phyloP scores from a whole-genome alignment of 768 basidiomycete genomes.

The Tulasnella sp. region DNA sequence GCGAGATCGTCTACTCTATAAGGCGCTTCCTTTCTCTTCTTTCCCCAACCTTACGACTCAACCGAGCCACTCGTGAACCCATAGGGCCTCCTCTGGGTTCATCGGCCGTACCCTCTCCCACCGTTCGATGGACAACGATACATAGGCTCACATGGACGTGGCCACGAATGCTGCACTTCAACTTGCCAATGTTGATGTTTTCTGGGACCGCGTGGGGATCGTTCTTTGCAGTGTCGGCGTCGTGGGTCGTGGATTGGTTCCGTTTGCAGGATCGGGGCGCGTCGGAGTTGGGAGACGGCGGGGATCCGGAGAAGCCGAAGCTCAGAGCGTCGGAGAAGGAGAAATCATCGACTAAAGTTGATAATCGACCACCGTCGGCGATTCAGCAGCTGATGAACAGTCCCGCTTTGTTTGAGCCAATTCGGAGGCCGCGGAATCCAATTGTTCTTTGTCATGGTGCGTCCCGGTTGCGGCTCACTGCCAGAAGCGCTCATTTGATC shows the following conservation, averaged over 20 bases:
- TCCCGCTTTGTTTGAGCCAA: slow-evolving; percentile 76
- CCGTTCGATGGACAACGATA: not conserved
- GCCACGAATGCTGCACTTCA: not conserved
- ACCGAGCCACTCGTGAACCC: not conserved
- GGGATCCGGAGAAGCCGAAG: not conserved
- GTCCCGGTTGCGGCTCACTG: slow-evolving; percentile 21
- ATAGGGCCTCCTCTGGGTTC: not conserved
- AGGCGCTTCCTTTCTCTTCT: not conserved
- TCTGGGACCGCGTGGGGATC: slow-evolving; percentile 3
- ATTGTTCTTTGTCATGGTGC: slow-evolving; percentile 97
- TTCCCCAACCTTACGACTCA: not conserved
- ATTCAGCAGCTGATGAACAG: slow-evolving; percentile 62
- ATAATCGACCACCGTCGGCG: not conserved
- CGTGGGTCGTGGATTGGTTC: slow-evolving; percentile 5
- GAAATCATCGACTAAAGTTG: not conserved
- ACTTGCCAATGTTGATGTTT: not conserved
- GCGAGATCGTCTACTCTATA: slow-evolving; percentile 1
- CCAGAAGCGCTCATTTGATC: not conserved
- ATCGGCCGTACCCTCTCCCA: not conserved
- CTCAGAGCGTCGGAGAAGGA: not conserved
- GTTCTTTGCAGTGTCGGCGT: not conserved
- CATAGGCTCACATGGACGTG: not conserved
- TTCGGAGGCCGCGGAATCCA: slow-evolving; percentile 80
- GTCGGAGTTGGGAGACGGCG: slow-evolving; percentile 9
- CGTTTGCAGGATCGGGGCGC: not conserved